phyloP scores from a whole-genome alignment of 306 rosid genomes.

The Cucurbita maxima region DNA sequence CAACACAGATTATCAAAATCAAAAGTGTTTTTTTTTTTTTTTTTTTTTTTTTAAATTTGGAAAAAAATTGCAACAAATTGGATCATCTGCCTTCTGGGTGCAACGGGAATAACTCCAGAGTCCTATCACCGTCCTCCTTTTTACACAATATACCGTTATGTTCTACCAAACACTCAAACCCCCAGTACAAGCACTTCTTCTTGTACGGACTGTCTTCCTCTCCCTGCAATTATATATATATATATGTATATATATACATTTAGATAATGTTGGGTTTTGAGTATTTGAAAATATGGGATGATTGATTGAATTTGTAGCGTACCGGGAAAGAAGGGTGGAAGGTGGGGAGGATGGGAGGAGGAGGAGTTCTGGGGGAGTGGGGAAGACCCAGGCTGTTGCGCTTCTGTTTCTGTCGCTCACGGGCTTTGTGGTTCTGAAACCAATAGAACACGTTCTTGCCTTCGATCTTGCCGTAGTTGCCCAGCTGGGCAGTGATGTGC shows the following conservation, averaged over 20 bases:
- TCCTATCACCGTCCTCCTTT: conserved; percentile 43
- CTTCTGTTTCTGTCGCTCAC: conserved; percentile 92
- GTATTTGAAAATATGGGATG: too few relatives aligned
- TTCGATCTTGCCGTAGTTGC: conserved; percentile 84
- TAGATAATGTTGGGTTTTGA: too few relatives aligned
- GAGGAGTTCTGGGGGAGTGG: conserved; percentile 38
- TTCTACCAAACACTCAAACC: conserved; percentile 41
- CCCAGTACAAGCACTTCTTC: conserved; percentile 65
- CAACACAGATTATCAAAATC: background rate
- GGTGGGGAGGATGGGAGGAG: conserved; percentile 9
- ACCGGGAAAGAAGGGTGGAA: background rate
- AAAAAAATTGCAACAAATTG: conserved; percentile 14
- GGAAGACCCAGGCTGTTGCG: conserved; percentile 43
- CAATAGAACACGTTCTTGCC: conserved; percentile 98
- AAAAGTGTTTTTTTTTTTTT: conserved; percentile 2
- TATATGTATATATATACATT: too few relatives aligned
- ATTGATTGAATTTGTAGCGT: background rate
- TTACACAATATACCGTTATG: conserved; percentile 15
- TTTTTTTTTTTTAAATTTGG: background rate
- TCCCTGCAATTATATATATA: background rate
- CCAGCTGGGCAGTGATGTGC: conserved; percentile 60
- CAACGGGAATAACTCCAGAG: conserved; percentile 82
- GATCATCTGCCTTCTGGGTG: conserved; percentile 77
- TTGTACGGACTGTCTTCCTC: conserved; percentile 65
- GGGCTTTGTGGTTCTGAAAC: conserved; percentile 97